Conservation (phyloP, 495 filamentous ascomycete species). For the Choiromyces venosus region DNA sequence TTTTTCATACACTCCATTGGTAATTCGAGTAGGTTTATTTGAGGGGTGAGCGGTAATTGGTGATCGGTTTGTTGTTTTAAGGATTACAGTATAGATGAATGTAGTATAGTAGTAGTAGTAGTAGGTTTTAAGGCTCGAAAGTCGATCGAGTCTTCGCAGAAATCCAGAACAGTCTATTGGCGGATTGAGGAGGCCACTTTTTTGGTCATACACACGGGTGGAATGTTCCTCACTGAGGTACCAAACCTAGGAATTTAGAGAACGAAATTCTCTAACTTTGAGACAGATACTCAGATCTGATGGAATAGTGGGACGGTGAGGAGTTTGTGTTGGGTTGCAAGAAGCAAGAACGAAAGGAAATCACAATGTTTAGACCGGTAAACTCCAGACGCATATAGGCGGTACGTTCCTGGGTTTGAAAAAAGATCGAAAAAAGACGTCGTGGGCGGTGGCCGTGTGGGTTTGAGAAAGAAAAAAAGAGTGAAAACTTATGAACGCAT, state of each 20-base stretch:
- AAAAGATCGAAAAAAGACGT: slow-evolving; percentile 30
- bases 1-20: slow-evolving; percentile 76
- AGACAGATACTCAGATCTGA: slow-evolving; percentile 31
- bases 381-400: slow-evolving; percentile 40
- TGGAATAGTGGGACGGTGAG: slow-evolving; percentile 15
- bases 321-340: slow-evolving; percentile 22
- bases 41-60: slow-evolving; percentile 33
- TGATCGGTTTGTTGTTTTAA: slow-evolving; percentile 30
- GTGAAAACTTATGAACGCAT: slow-evolving; percentile 40
- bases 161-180: slow-evolving; percentile 41
- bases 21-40: slow-evolving; percentile 13
- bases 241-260: slow-evolving; percentile 38
- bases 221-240: slow-evolving; percentile 42
- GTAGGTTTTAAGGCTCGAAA: slow-evolving; percentile 30
- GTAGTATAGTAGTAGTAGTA: slow-evolving; percentile 33
- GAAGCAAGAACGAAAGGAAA: slow-evolving; percentile 32
- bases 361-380: slow-evolving; percentile 38
- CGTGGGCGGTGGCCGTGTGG: slow-evolving; percentile 36
- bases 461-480: slow-evolving; percentile 36
- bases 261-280: slow-evolving; percentile 28
- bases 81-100: slow-evolving; percentile 41
- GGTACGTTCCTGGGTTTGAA: slow-evolving; percentile 30
- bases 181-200: slow-evolving; percentile 18
- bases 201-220: slow-evolving; percentile 40
- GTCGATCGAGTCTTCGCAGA: slow-evolving; percentile 40